Base-by-base conservation (phyloP, 352 stramenopile genomes). In the Globisporangium solare region DNA sequence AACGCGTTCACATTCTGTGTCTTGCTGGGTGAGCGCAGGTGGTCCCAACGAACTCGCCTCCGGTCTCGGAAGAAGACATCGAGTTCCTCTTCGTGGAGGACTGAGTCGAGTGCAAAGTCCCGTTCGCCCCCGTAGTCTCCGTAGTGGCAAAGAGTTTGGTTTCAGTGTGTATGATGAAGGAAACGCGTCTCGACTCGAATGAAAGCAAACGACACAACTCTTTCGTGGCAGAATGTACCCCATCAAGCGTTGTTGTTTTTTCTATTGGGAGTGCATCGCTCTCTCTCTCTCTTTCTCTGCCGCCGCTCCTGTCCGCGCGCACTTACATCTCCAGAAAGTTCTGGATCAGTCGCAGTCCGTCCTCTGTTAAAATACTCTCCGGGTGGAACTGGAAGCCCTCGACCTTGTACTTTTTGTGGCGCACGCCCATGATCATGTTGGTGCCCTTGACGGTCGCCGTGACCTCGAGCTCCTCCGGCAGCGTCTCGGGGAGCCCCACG, bases 311-410 rank as follows among this genome's bases (percentile, higher is more conserved):
- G 7, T 32, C 47, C 15, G 20, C 49, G 13, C 59, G 78, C 72
- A 27, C 24, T 27, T 27, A 92, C 86, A 95, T 92, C 60, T 88
- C 76, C 50, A 95, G 67, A 60, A 95, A 95, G 64, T 93, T 94
- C 61, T 88, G 77, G 58, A 94, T 92, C 56, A 95, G 82, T 37
- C 73, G 76, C 61, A 90, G 78, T 24, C 86, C 86, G 60, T 86
- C 76, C 41, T 92, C 71, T 4, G 86, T 95, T 48, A 92, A 70
- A 54, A 95, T 94, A 57, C 83, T 94, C 56, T 95, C 86, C 0
- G 86, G 86, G 69, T 95, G 86, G 67, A 95, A 95, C 66, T 95
- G 86, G 60, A 92, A 88, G 54, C 84, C 86, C 61, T 95, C 84
- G 46, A 95, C 72, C 60, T 90, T 88, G 68, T 79, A 81, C 74